These are phyloP conservation scores for Ophiostoma sp. DNA, from an alignment of 2,329 filamentous ascomycete genomes.

Conservation along the genomic window DNA sequence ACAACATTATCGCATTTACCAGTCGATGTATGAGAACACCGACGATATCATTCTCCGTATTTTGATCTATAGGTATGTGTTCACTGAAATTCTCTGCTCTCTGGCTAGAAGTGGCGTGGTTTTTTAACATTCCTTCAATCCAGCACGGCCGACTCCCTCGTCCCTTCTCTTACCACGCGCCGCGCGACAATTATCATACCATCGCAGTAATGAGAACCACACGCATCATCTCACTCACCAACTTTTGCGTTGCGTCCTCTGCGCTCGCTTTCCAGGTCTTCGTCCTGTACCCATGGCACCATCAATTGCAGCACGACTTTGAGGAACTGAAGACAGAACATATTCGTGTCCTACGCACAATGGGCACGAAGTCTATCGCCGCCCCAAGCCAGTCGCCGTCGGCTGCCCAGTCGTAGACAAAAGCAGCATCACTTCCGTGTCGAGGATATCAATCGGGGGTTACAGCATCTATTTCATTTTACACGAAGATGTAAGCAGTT, in stretches of 20 bases:
- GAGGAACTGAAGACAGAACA: conserved; percentile 55
- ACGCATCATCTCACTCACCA: conserved; percentile 52
- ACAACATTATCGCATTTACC: neutral
- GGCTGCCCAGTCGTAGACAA: too few species aligned
- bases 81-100: neutral
- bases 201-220: conserved; percentile 33
- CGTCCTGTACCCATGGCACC: conserved; percentile 66
- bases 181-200: neutral
- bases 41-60: neutral
- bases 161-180: neutral
- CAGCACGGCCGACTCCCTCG: neutral
- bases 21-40: neutral
- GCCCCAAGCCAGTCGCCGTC: neutral
- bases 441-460: too few species aligned
- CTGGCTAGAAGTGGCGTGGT: neutral
- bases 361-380: neutral
- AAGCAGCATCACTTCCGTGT: neutral
- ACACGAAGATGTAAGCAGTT: too few species aligned
- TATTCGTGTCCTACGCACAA: conserved; percentile 36
- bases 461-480: too few species aligned
- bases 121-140: neutral
- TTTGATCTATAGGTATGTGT: conserved; percentile 1
- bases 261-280: conserved; percentile 63
- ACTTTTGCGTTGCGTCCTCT: conserved; percentile 60
- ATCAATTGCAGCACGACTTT: conserved; percentile 58